phyloP scores from a whole-genome alignment of 805 yeast species.

The Ogataea polymorpha region DNA sequence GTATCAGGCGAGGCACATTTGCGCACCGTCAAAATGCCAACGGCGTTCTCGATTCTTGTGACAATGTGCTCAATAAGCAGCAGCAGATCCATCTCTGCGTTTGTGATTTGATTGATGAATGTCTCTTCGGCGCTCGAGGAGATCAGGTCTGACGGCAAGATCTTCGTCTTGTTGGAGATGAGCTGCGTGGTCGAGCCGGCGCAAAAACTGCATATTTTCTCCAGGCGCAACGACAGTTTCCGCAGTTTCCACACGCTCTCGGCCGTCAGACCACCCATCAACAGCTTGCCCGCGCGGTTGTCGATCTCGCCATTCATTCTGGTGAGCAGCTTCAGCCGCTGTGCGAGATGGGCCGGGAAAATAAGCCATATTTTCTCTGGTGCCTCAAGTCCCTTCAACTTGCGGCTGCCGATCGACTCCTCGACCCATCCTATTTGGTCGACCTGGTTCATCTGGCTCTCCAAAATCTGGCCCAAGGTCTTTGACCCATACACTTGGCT shows the following conservation, averaged over 20 bases:
- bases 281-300: slow-evolving; percentile 24
- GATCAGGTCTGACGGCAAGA: slow-evolving; percentile 15
- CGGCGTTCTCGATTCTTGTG: slow-evolving; percentile 65
- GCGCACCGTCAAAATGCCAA: slow-evolving; percentile 42
- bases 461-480: slow-evolving; percentile 41
- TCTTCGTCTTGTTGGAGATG: background rate
- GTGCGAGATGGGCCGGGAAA: slow-evolving; percentile 62
- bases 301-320: slow-evolving; percentile 33
- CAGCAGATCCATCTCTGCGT: slow-evolving; percentile 43
- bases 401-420: slow-evolving; percentile 76
- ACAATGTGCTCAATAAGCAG: slow-evolving; percentile 61
- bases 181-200: slow-evolving; percentile 31
- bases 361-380: slow-evolving; percentile 82
- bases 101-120: slow-evolving; percentile 12
- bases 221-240: slow-evolving; percentile 53
- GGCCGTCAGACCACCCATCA: slow-evolving; percentile 30
- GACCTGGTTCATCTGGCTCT: slow-evolving; percentile 60
- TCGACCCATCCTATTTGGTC: slow-evolving; percentile 67
- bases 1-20: slow-evolving; percentile 25
- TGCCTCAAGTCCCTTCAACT: slow-evolving; percentile 90
- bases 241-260: slow-evolving; percentile 41
- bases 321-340: slow-evolving; percentile 49
- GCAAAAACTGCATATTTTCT: slow-evolving; percentile 50
- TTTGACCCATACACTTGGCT: slow-evolving; percentile 44
- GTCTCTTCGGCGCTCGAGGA: slow-evolving; percentile 19